These are phyloP conservation scores for Plasmodium knowlesi DNA, from an alignment of 169 alveolate species.

Conservation along the genomic window DNA sequence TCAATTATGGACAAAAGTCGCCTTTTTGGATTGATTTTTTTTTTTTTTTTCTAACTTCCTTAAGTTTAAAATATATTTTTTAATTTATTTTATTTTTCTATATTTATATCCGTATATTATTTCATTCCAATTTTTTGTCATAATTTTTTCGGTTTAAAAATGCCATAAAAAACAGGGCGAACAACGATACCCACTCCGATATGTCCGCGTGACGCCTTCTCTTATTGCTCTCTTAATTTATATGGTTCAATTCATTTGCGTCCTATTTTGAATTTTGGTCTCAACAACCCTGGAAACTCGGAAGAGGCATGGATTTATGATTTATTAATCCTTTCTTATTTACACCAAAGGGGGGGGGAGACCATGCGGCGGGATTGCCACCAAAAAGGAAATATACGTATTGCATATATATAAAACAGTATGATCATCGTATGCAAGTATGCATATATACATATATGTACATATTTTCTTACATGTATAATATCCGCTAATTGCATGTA, in stretches of 20 bases:
- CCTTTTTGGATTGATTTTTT: background rate
- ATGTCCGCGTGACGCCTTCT: background rate
- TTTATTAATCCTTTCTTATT: background rate
- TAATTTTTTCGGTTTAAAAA: background rate
- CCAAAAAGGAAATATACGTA: background rate
- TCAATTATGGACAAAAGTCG: constrained; percentile 7
- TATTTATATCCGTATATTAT: background rate
- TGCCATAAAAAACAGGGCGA: background rate
- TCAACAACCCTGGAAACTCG: background rate
- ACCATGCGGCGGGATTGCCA: background rate
- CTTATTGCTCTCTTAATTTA: background rate
- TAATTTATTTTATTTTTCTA: background rate
- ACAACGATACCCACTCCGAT: background rate
- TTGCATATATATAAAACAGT: background rate
- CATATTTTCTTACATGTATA: background rate
- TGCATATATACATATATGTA: background rate
- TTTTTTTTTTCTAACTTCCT: background rate
- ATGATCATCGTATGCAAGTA: background rate
- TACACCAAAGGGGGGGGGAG: background rate
- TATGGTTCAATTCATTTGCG: background rate
- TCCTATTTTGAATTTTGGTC: background rate
- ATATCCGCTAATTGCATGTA: background rate
- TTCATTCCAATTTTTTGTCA: background rate
- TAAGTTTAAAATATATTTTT: too few species aligned
- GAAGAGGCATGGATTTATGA: background rate